Base-by-base conservation (phyloP, 345 rosid species). In the Moringa oleifera region DNA sequence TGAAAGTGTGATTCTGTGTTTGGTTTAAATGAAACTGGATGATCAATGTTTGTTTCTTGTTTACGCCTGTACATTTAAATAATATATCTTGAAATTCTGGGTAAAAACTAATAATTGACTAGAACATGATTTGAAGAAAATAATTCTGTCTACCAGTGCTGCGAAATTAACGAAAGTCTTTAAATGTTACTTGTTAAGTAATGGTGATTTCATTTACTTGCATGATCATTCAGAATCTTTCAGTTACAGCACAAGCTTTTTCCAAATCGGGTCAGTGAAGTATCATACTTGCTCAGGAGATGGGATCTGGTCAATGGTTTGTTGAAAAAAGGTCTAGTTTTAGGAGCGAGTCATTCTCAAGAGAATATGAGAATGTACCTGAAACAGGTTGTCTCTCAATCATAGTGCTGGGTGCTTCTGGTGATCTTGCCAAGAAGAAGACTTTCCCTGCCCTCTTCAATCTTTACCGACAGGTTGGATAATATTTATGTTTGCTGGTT, bases 401-500 rank as follows among this genome's bases (percentile, higher is more conserved):
- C 65, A 61, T 86, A 31, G 96, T 91, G 61, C 88, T 91, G 25
- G 98, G 98, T 71, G 98, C 98, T 61, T 88, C 96, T 68, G 96
- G 98, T 75, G 98, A 91, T 85, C 95, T 91, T 63, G 98, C 98
- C 61, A 91, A 89, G 85, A 91, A 91, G 82, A 91, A 91, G 80
- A 91, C 98, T 65, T 91, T 91, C 67, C 96, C 98, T 20, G 98
- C 98, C 8, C 94, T 91, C 37, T 91, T 83, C 85, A 67, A 88
- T 75, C 94, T 91, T 49, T 88, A 79, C 60, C 86, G 89, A 21
- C 93, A 85, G 95, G 99, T 94, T 66, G n/a, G 51, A 18, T 51
- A 51, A 28, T 19, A 0, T 51, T 18, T 31, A 55, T 31, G 20
- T 20, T 51, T n/a, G n/a, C n/a, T n/a, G n/a, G n/a, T n/a, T n/a